Evolutionary conservation across 1,139 yeast genomes (phyloP).

Genomic region (Scheffersomyces stambukii): DNA sequence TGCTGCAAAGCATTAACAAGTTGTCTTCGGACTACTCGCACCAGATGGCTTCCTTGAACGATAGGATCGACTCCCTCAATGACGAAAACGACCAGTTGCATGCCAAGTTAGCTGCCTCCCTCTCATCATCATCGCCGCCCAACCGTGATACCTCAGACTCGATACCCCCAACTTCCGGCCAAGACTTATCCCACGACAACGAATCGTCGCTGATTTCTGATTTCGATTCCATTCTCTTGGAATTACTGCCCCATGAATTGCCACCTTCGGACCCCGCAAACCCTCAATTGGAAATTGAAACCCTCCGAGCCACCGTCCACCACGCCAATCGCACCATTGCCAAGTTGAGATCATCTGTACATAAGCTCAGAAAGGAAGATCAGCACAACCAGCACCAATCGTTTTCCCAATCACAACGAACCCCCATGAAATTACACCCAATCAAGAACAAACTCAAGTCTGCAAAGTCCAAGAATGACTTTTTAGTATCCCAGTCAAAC

Average conservation of each 20-base stretch:
- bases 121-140: neutral
- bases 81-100: conserved; percentile 61
- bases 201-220: too few species aligned
- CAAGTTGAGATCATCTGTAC: conserved; percentile 47
- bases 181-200: conserved; percentile 22
- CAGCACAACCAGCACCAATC: conserved; percentile 4
- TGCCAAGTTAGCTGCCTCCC: conserved; percentile 24
- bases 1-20: conserved; percentile 32
- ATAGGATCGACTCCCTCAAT: conserved; percentile 52
- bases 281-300: conserved; percentile 60
- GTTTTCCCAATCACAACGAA: conserved; percentile 5
- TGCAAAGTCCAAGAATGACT: conserved; percentile 5
- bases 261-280: conserved; percentile 42
- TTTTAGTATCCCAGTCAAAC: conserved; percentile 14
- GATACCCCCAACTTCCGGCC: conserved; percentile 8
- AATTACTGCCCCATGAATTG: conserved; percentile 23
- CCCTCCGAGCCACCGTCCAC: conserved; percentile 59
- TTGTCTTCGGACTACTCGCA: conserved; percentile 29
- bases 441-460: conserved; percentile 19
- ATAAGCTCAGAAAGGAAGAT: conserved; percentile 32
- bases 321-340: conserved; percentile 63
- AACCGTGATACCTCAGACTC: conserved; percentile 5
- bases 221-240: conserved; percentile 32
- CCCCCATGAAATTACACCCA: conserved; percentile 8
- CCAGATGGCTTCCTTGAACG: conserved; percentile 46